Evolutionary conservation across 805 yeast genomes (phyloP).

Genomic region (Yarrowia alimentaria): DNA sequence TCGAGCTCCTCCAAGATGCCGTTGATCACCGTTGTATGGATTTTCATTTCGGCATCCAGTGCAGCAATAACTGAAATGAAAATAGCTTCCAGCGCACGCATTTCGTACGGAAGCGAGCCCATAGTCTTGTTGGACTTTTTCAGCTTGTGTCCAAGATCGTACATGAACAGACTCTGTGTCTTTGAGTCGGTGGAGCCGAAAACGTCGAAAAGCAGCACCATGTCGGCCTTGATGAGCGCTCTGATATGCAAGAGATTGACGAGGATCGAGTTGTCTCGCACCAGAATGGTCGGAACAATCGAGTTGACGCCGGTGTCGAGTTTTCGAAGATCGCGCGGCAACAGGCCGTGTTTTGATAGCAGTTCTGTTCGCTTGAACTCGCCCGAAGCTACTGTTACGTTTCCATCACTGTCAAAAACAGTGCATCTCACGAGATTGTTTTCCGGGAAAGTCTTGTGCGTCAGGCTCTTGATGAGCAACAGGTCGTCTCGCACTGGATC

Average conservation of each 20-base stretch:
- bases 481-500: not conserved
- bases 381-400: constrained; percentile 64
- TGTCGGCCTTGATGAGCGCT: constrained; percentile 78
- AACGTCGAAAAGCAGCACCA: constrained; percentile 81
- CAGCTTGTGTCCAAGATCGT: constrained; percentile 71
- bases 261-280: constrained; percentile 71
- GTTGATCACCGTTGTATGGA: constrained; percentile 70
- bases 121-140: constrained; percentile 42
- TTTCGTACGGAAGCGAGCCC: constrained; percentile 73
- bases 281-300: constrained; percentile 85
- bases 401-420: constrained; percentile 67
- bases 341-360: constrained; percentile 68
- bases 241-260: constrained; percentile 83
- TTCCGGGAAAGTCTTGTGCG: constrained; percentile 28
- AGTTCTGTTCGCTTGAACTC: constrained; percentile 73
- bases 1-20: constrained; percentile 78
- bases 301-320: constrained; percentile 78
- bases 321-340: constrained; percentile 88
- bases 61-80: constrained; percentile 76
- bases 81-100: constrained; percentile 85
- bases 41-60: constrained; percentile 81
- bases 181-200: constrained; percentile 58
- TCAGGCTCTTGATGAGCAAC: constrained; percentile 12
- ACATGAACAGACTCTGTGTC: constrained; percentile 72
- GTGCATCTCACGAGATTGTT: constrained; percentile 68